These are phyloP conservation scores for Amoebophrya sp. DNA, from an alignment of 169 alveolate genomes.

Conservation along the genomic window DNA sequence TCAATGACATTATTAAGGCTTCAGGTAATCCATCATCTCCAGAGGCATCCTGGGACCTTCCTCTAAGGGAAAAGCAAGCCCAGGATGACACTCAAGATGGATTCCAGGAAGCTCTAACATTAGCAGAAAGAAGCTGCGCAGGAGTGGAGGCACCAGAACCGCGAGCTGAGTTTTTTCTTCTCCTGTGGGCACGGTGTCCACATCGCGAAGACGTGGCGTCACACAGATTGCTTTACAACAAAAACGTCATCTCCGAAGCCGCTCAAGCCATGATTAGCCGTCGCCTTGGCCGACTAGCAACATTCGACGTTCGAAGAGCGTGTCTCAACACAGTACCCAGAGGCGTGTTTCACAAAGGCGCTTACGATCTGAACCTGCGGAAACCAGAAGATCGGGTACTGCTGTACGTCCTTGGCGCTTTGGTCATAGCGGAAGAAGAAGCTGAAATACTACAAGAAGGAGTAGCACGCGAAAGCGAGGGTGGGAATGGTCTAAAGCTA, in stretches of 20 bases:
- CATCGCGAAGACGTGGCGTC: neutral
- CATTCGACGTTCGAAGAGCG: neutral
- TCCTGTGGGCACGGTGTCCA: neutral
- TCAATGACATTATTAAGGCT: too few species aligned
- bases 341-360: neutral
- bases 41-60: too few species aligned
- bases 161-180: neutral
- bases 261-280: neutral
- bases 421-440: neutral
- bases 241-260: neutral
- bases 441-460: too few species aligned
- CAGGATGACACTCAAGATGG: too few species aligned
- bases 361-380: neutral
- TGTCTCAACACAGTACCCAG: neutral
- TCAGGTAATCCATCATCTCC: too few species aligned
- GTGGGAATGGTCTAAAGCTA: too few species aligned
- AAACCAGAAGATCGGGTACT: neutral
- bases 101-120: too few species aligned
- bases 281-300: neutral
- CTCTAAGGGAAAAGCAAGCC: too few species aligned
- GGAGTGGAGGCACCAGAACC: too few species aligned
- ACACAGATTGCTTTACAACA: neutral
- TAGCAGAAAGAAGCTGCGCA: too few species aligned
- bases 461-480: too few species aligned
- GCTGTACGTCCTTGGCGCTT: neutral